phyloP scores from a whole-genome alignment of 495 filamentous ascomycete species.

The Trichoderma reesei region DNA sequence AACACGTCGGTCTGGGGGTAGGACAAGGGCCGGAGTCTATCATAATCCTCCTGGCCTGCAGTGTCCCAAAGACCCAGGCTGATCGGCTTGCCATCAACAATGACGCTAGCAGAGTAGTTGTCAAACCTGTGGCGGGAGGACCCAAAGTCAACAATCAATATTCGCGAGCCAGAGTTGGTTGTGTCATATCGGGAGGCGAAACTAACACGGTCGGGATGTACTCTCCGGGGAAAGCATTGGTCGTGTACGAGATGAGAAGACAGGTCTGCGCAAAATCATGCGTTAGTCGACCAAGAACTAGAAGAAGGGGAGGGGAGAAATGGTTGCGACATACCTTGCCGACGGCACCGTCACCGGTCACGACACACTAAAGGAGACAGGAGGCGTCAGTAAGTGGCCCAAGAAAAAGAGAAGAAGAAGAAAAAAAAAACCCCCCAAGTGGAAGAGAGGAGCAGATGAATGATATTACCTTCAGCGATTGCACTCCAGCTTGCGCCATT shows the following conservation, averaged over 20 bases:
- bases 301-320: neutral
- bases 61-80: constrained; percentile 98
- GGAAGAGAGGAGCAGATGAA: constrained; percentile 16
- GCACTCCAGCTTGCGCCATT: constrained; percentile 45
- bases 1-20: constrained; percentile 99
- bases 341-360: constrained; percentile 97
- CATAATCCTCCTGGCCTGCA: constrained; percentile 97
- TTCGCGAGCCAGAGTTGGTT: neutral
- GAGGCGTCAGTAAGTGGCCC: constrained; percentile 4
- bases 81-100: constrained; percentile 96
- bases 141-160: constrained; percentile 20
- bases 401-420: too few relatives aligned
- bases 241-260: constrained; percentile 97
- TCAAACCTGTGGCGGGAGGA: constrained; percentile 66
- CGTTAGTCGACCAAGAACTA: constrained; percentile 20
- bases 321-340: constrained; percentile 65
- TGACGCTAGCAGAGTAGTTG: constrained; percentile 97
- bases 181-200: constrained; percentile 8
- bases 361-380: constrained; percentile 63
- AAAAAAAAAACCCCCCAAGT: constrained; percentile 15
- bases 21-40: constrained; percentile 85
- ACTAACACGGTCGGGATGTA: constrained; percentile 98
- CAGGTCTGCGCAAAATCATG: constrained; percentile 69
- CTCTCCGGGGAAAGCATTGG: constrained; percentile 97
- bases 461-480: constrained; percentile 47